Evolutionary conservation across 2,329 filamentous ascomycete species (phyloP).

Genomic region (Pseudogymnoascus sp.): DNA sequence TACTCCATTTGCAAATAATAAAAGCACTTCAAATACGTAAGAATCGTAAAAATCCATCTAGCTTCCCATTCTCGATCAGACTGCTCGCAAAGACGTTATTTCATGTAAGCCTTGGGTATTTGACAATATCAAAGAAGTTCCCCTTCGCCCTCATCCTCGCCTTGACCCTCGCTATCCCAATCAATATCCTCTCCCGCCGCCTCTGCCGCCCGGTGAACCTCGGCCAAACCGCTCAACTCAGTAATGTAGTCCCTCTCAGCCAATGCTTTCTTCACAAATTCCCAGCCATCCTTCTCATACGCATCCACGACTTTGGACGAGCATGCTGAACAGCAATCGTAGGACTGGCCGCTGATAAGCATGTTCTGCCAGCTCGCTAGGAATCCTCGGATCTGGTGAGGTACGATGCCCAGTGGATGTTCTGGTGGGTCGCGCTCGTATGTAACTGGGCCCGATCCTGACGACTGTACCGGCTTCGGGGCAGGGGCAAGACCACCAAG

Average conservation of each 20-base stretch:
- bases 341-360: constrained; percentile 63
- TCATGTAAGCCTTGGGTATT: constrained; percentile 6
- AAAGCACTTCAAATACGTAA: neutral
- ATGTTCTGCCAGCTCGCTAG: constrained; percentile 66
- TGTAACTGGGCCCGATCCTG: constrained; percentile 24
- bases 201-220: constrained; percentile 56
- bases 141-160: constrained; percentile 45
- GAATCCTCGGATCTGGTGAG: constrained; percentile 74
- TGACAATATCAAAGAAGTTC: constrained; percentile 15
- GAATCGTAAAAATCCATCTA: neutral
- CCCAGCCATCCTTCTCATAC: constrained; percentile 63
- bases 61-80: neutral
- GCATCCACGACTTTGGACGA: constrained; percentile 59
- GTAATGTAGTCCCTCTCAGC: constrained; percentile 70
- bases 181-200: constrained; percentile 43
- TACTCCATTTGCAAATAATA: constrained; percentile 1
- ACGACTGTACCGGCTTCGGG: constrained; percentile 34
- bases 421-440: constrained; percentile 48
- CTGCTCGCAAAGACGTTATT: constrained; percentile 4
- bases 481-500: constrained; percentile 54
- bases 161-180: constrained; percentile 45
- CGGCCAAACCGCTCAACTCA: constrained; percentile 64
- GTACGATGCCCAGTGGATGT: constrained; percentile 60
- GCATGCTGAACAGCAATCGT: constrained; percentile 75
- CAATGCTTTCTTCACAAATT: constrained; percentile 66